Evolutionary conservation across 495 filamentous ascomycete species (phyloP).

Genomic region (Neurospora terricola): DNA sequence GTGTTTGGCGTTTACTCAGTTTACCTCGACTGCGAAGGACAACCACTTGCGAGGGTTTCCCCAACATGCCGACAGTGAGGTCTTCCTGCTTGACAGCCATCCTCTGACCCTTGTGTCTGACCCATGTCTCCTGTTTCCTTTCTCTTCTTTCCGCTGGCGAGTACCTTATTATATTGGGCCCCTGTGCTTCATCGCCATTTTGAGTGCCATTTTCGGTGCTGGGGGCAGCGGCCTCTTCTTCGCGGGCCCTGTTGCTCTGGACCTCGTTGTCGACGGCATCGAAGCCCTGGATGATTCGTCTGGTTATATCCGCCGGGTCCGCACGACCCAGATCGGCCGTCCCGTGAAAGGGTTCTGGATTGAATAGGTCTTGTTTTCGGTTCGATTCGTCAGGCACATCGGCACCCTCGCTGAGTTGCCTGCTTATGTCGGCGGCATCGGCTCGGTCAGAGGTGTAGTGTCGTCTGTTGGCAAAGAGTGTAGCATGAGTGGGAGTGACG

Average conservation of each 20-base stretch:
- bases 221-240: background rate
- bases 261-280: background rate
- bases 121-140: background rate
- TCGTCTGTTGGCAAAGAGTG: background rate
- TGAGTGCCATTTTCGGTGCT: background rate
- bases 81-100: background rate
- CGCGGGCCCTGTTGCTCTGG: background rate
- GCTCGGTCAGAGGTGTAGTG: background rate
- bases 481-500: background rate
- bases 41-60: background rate
- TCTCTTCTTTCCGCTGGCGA: background rate
- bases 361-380: background rate
- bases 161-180: background rate
- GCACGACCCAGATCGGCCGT: background rate
- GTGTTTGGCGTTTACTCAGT: background rate
- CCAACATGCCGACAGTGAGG: background rate
- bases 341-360: background rate
- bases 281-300: background rate
- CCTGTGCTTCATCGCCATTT: background rate
- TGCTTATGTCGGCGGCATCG: background rate
- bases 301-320: background rate
- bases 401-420: background rate
- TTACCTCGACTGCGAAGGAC: conserved; percentile 16
- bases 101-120: background rate
- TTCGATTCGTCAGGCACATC: background rate